These are phyloP conservation scores for Uronychia binucleata DNA, from an alignment of 73 alveolate genomes.

Conservation along the genomic window DNA sequence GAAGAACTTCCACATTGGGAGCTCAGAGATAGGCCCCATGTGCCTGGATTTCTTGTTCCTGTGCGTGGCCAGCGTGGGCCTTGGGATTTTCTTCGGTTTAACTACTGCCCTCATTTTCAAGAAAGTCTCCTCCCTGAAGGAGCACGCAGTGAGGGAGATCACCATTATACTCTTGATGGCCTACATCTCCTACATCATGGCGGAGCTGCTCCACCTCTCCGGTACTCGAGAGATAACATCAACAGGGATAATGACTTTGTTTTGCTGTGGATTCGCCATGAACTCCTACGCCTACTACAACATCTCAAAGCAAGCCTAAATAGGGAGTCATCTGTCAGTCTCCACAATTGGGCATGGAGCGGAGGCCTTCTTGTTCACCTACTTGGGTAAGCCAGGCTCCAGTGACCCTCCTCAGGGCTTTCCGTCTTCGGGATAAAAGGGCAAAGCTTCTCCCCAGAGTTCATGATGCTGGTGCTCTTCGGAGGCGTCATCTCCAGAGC, in stretches of 20 bases:
- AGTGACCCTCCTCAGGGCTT: slow-evolving; percentile 65
- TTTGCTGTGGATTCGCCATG: slow-evolving; percentile 93
- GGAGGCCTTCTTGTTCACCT: slow-evolving; percentile 97
- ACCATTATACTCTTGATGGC: slow-evolving; percentile 87
- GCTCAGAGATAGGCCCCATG: slow-evolving; percentile 47
- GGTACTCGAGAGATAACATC: slow-evolving; percentile 89
- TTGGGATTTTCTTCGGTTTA: slow-evolving; percentile 77
- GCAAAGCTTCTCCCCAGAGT: slow-evolving; percentile 47
- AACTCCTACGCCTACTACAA: slow-evolving; percentile 94
- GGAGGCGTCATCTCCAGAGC: slow-evolving; percentile 83
- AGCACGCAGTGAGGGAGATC: slow-evolving; percentile 86
- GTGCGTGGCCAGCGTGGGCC: slow-evolving; percentile 38
- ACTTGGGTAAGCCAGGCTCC: slow-evolving; percentile 94
- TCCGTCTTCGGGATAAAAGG: slow-evolving; percentile 50
- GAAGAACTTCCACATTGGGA: slow-evolving; percentile 61
- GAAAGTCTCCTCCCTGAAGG: slow-evolving; percentile 48
- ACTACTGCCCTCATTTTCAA: slow-evolving; percentile 68
- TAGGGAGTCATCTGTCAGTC: slow-evolving; percentile 89
- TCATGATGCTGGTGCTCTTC: slow-evolving; percentile 72
- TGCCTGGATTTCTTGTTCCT: slow-evolving; percentile 7
- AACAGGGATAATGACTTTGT: slow-evolving; percentile 92
- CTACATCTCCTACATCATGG: slow-evolving; percentile 86
- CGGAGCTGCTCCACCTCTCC: slow-evolving; percentile 88
- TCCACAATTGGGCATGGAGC: slow-evolving; percentile 95
- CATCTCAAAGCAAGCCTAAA: slow-evolving; percentile 82